These are phyloP conservation scores for Plasmodium knowlesi DNA, from an alignment of 169 alveolate genomes.

Conservation along the genomic window DNA sequence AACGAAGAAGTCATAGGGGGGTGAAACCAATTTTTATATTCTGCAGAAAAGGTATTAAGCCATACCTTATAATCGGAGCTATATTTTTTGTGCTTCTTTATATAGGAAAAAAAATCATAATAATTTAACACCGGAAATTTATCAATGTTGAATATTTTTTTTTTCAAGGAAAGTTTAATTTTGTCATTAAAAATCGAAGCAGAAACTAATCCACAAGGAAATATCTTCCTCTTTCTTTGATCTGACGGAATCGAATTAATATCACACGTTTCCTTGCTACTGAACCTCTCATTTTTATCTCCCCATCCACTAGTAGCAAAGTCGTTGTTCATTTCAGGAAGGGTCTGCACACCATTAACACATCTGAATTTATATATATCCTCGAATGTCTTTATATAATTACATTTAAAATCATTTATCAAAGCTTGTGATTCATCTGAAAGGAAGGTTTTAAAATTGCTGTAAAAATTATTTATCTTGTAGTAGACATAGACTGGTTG, in stretches of 20 bases:
- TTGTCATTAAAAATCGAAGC: conserved; percentile 58
- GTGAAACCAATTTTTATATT: conserved; percentile 36
- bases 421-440: conserved; percentile 54
- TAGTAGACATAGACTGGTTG: conserved; percentile 49
- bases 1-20: conserved; percentile 73
- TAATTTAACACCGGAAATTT: conserved; percentile 36
- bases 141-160: background rate
- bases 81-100: conserved; percentile 46
- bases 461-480: conserved; percentile 42
- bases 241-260: background rate
- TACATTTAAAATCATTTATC: conserved; percentile 3
- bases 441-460: conserved; percentile 28
- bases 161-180: background rate
- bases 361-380: conserved; percentile 45
- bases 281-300: background rate
- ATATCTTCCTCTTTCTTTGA: background rate
- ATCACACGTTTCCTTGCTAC: conserved; percentile 8
- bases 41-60: conserved; percentile 35
- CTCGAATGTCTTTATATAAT: conserved; percentile 35
- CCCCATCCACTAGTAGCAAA: background rate
- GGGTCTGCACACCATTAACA: conserved; percentile 22
- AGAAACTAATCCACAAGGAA: conserved; percentile 49
- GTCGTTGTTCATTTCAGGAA: conserved; percentile 35
- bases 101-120: conserved; percentile 47
- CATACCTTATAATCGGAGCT: conserved; percentile 21